Percentiles rank a stretch among this genome's conserved stretches.
Conservation (phyloP, 179 eudicot genomes). For the Beta macrorhiza region DNA sequence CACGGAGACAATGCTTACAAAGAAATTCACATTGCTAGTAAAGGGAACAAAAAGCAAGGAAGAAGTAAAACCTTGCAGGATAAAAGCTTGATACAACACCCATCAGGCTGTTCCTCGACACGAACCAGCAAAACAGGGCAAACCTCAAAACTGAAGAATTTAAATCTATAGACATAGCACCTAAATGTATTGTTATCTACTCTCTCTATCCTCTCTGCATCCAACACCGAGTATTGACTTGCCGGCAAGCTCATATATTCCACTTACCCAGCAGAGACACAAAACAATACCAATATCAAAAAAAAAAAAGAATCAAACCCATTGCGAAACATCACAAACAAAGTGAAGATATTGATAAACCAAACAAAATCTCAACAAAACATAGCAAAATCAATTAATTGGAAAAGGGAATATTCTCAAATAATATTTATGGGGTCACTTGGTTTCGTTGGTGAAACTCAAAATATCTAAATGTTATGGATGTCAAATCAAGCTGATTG, state of each 20-base stretch:
- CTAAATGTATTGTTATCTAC: conserved; percentile 75
- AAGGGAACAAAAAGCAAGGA: conserved; percentile 7
- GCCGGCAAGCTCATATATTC: conserved; percentile 92
- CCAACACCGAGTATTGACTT: conserved; percentile 84
- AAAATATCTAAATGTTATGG: no score
- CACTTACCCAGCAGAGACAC: conserved; percentile 34
- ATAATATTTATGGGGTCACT: no score
- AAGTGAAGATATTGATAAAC: not conserved
- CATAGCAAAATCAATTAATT: not conserved
- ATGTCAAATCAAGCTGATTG: no score
- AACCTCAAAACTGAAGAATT: conserved; percentile 80
- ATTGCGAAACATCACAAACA: not conserved
- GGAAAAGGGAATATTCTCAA: not conserved
- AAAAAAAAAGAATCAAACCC: not conserved
- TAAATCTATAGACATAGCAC: conserved; percentile 69
- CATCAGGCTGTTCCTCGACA: conserved; percentile 69
- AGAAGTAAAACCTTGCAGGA: conserved; percentile 64
- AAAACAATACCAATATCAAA: not conserved
- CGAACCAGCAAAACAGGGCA: conserved; percentile 82
- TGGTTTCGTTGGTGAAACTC: no score
- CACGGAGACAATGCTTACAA: not conserved
- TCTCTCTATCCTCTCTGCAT: conserved; percentile 87
- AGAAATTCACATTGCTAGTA: not conserved
- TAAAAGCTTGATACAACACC: conserved; percentile 72
- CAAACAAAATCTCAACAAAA: not conserved